Evolutionary conservation across 345 rosid genomes (phyloP), one percentile per base, ranked within the genome.

Genomic region (Eucalyptus curtisii): DNA sequence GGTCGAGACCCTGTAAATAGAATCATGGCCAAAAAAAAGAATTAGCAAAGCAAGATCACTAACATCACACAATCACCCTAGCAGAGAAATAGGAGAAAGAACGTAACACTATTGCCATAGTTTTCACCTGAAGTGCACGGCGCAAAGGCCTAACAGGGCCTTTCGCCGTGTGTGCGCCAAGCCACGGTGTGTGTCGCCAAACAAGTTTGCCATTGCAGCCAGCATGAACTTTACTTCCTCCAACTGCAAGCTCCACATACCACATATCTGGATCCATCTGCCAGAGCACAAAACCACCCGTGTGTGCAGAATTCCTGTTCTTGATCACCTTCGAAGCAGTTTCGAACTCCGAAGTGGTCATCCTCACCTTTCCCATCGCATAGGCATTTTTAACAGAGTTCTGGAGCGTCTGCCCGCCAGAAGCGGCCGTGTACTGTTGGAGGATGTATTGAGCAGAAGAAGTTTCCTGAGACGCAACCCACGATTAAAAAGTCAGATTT

Each of bases 1-100:
- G 94, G 88, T 93, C 93, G 66, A 93, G 93, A 81, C 94, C 93
- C 94, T 93, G 94, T 81, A 91, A 91, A 40, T 24, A 89, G 53
- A 86, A 85, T 44, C 25, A 31, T 30, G 64, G 37, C 33, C 42
- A 24, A 16, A 15, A 25, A 47, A 10, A 59, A 13, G 30, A 86
- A 31, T 31, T 17, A 86, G 59, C 16, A 19, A 50, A 57, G 47
- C 68, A 5, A 42, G 49, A 27, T 20, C 45, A 57, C 30, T 27
- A 42, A 53, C 88, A 86, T 0, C 27, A 40, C 47, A 40, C 84
- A 76, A 22, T 53, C 79, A 53, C 31, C 61, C 88, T 13, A 59
- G 45, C 48, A 14, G 68, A 86, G 68, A 6, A 20, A 86, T 22
- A 57, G 49, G 79, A 59, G 47, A 57, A 59, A 8, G 42, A 42